A percentile compares a stretch with the other conserved stretches of the same genome.
These are phyloP conservation scores for Nicotiana rustica DNA, from an alignment of 305 asterid species.

Conservation along the genomic window DNA sequence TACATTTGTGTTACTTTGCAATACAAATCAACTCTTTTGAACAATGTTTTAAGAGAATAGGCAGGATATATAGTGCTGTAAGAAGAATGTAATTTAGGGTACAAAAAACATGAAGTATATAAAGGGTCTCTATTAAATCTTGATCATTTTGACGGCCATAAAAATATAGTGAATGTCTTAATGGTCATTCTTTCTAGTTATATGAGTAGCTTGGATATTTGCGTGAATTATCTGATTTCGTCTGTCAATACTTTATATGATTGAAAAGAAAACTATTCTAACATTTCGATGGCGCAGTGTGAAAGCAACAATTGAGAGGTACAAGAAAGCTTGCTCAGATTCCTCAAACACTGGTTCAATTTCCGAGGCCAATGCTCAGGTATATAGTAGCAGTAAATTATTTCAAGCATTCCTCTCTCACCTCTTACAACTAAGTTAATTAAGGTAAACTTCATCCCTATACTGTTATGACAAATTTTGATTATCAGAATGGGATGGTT, in stretches of 20 bases:
- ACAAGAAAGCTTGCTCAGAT: slow-evolving; percentile 86
- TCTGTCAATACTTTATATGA: background rate
- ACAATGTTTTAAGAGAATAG: no score
- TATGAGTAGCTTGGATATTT: background rate
- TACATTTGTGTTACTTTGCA: no score
- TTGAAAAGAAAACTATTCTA: slow-evolving; percentile 19
- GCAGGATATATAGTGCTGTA: no score
- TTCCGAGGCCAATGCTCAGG: slow-evolving; percentile 92
- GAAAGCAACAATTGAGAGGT: slow-evolving; percentile 86
- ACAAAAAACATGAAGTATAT: no score
- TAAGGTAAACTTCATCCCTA: no score
- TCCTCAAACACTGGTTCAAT: slow-evolving; percentile 64
- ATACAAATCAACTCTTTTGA: no score
- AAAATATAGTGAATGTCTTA: background rate
- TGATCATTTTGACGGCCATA: background rate
- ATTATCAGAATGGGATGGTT: no score
- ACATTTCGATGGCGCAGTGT: slow-evolving; percentile 55
- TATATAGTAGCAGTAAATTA: slow-evolving; percentile 11
- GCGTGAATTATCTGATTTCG: background rate
- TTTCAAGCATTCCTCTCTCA: no score
- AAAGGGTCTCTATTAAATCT: background rate
- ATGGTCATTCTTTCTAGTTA: background rate
- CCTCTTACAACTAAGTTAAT: no score
- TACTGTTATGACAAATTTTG: no score
- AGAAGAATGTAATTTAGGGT: no score